Base-by-base conservation (phyloP, 257 asterid genomes). In the Ehretia macrophylla region DNA sequence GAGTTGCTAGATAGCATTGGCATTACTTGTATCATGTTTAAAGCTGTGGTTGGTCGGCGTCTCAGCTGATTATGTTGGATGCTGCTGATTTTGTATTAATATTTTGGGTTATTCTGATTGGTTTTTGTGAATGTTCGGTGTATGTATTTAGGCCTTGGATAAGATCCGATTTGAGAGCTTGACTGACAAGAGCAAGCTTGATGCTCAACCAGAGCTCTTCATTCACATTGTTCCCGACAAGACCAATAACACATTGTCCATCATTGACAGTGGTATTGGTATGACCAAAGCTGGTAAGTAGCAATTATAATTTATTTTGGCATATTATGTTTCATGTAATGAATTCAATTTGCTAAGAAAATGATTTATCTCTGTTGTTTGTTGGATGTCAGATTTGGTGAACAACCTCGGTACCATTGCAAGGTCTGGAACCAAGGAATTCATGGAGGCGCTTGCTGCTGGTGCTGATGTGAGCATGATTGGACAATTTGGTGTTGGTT, bases 381-480 rank as follows among this genome's bases (percentile, higher is more conserved):
- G 18, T 8, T 11, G 19, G 17, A 8, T 51, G 67, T 0, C 67
- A 82, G 85, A 82, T 64, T 66, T 82, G 76, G 88, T 82, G 46
- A 82, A 82, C 72, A 82, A 82, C 20, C 72, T 82, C 8, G 88
- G 88, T 16, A 82, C 88, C 8, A 82, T 79, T 61, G 85, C 85
- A 4, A 74, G 88, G 73, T 82, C 88, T 3, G 88, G 85, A 17
- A 82, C 88, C n/a, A 82, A 82, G 56, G 87, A 81, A 19, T 81
- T 81, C 32, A 81, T 81, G 87, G 87, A 81, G 55, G 87, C 87
- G 14, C 58, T 81, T 51, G 82, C 84, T 13, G 87, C 87, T 38
- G 87, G 87, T 17, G 87, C 87, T 57, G 87, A 81, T 75, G 87
- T 81, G 16, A 78, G 84, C 67, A 81, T 81, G 87, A 81, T 81